Conservation (phyloP, 495 filamentous ascomycete species). For the Daldinia decipiens region DNA sequence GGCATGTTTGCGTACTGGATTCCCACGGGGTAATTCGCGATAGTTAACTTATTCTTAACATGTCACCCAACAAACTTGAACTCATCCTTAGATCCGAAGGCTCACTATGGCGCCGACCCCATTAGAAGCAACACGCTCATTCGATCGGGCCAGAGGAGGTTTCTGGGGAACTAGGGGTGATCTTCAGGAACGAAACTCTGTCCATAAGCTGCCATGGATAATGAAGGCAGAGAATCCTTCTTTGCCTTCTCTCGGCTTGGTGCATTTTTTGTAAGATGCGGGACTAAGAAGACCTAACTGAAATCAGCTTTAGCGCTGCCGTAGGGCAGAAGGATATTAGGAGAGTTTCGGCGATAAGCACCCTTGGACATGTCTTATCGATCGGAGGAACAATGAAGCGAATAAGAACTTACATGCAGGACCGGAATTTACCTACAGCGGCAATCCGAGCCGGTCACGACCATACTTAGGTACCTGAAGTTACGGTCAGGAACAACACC, state of each 20-base stretch:
- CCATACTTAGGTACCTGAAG: constrained; percentile 4
- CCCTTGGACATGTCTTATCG: neutral
- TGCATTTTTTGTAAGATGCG: constrained; percentile 3
- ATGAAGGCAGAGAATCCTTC: neutral
- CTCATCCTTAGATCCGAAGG: neutral
- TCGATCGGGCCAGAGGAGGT: constrained; percentile 15
- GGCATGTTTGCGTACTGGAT: neutral
- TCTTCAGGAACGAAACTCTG: constrained; percentile 28
- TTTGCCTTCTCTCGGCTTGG: neutral
- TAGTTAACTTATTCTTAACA: neutral
- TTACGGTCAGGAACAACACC: neutral
- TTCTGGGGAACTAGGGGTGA: constrained; percentile 30
- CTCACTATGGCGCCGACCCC: constrained; percentile 5
- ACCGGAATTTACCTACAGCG: constrained; percentile 30
- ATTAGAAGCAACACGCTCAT: constrained; percentile 1
- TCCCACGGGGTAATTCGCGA: neutral
- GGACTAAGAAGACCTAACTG: constrained; percentile 4
- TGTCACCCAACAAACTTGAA: constrained; percentile 2
- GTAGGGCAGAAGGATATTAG: constrained; percentile 2
- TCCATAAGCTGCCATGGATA: neutral
- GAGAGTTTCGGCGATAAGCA: neutral
- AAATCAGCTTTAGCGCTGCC: constrained; percentile 1
- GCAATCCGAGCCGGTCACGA: constrained; percentile 23
- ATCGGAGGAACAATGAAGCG: constrained; percentile 36
- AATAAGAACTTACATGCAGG: constrained; percentile 28